A percentile compares a stretch with the other conserved stretches of the same genome.
phyloP scores from a whole-genome alignment of 2,329 filamentous ascomycete genomes.

The Stylonectria norvegica region DNA sequence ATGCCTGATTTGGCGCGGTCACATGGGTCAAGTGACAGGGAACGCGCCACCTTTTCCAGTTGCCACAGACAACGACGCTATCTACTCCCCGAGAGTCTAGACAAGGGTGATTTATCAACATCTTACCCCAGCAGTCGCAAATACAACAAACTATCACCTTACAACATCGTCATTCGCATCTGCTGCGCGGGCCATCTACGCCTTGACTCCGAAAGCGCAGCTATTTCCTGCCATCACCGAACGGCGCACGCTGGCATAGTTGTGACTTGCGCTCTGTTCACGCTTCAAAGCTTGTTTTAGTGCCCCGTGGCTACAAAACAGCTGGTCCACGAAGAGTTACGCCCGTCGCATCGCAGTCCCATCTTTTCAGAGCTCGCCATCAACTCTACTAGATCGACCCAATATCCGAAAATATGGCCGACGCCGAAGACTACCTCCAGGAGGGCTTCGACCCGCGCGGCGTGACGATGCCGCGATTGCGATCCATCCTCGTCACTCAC shows the following conservation, averaged over 20 bases:
- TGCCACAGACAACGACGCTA: constrained; percentile 41
- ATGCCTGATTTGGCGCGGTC: neutral
- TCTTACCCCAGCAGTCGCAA: constrained; percentile 1
- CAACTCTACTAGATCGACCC: no score
- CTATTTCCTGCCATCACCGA: no score
- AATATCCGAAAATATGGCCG: constrained; percentile 54
- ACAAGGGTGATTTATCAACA: constrained; percentile 32
- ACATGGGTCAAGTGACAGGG: constrained; percentile 23
- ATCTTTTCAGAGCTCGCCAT: no score
- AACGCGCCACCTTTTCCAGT: constrained; percentile 22
- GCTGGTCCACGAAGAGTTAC: no score
- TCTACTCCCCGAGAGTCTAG: no score
- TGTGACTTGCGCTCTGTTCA: no score
- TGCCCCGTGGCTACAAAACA: no score
- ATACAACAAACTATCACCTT: constrained; percentile 16
- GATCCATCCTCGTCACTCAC: constrained; percentile 87
- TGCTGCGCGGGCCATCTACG: no score
- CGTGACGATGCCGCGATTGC: constrained; percentile 82
- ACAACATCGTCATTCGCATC: constrained; percentile 5
- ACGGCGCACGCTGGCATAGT: no score
- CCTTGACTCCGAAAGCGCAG: no score
- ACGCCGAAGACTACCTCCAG: constrained; percentile 79
- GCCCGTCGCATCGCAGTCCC: no score
- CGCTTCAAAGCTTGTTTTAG: no score
- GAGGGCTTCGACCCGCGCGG: constrained; percentile 79